Base-by-base conservation (phyloP, 2,329 filamentous ascomycete species). In the Blastomyces parvus region DNA sequence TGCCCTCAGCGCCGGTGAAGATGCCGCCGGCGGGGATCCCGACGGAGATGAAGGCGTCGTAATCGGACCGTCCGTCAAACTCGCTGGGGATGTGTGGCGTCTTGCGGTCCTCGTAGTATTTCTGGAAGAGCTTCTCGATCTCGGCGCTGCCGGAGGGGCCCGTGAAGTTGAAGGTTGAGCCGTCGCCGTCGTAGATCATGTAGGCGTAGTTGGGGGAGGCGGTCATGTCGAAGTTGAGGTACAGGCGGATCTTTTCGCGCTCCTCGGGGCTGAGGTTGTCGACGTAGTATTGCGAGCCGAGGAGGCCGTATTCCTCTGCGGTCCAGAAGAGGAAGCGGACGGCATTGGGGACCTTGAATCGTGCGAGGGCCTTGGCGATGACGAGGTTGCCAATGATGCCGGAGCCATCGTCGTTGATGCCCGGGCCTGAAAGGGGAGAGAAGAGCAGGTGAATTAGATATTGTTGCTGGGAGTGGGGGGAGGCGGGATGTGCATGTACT, bases 31-130 rank as follows among this genome's bases (percentile, higher is more conserved):
- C 84, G 0, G 89, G 87, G 52, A 92, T 90, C 2, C 87, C 87
- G 63, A 84, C 81, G 44, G 84, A 81, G 69, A 91, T 87, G 78
- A 93, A 92, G 0, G 85, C 87, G 60, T 86, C 88, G 69, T 93
- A 93, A 74, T 94, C 90, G 66, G 86, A 90, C 64, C 89, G 86
- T 7, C 89, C 89, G 69, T 91, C 87, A 67, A 94, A 93, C 1
- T 85, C 83, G 36, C 89, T 89, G 64, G 88, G 84, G 0, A 85
- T 88, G 72, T 86, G 87, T 74, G 86, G 86, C 63, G 86, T 79
- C 0, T 81, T 86, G 27, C 86, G 80, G 1, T 78, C 74, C 65
- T 80, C 74, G 76, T 88, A 91, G 81, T 84, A 91, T 59, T 86
- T 79, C 25, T 86, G 78, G 72, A 90, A 91, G 44, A 90, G 77